Conservation (phyloP, 2,329 filamentous ascomycete species). For the Sporothrix protearum region DNA sequence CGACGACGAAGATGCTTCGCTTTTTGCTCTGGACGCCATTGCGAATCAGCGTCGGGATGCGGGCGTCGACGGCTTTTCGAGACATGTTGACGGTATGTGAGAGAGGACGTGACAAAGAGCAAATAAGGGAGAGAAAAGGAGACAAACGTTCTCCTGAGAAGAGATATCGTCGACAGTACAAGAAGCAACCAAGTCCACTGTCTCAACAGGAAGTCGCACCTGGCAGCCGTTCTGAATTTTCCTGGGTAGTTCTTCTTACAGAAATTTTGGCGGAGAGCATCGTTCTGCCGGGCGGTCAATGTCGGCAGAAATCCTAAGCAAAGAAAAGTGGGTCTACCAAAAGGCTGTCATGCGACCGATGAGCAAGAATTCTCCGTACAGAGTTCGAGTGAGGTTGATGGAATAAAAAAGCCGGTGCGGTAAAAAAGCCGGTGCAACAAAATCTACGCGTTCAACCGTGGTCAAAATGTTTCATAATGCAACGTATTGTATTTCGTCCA, state of each 20-base stretch:
- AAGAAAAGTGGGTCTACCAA: slow-evolving; percentile 16
- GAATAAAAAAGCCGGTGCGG: background rate
- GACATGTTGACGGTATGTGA: slow-evolving; percentile 46
- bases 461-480: background rate
- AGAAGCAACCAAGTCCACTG: background rate
- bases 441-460: background rate
- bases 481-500: background rate
- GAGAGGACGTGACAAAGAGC: background rate
- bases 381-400: background rate
- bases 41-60: slow-evolving; percentile 84
- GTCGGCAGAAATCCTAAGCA: background rate
- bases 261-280: slow-evolving; percentile 28
- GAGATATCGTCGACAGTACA: slow-evolving; percentile 12
- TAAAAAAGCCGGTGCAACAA: background rate
- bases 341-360: background rate
- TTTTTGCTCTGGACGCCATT: slow-evolving; percentile 96
- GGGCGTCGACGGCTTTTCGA: slow-evolving; percentile 69
- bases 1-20: slow-evolving; percentile 94
- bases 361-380: background rate
- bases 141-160: slow-evolving; percentile 1
- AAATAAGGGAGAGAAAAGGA: background rate
- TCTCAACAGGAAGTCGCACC: background rate
- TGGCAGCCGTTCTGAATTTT: slow-evolving; percentile 13
- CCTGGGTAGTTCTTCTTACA: slow-evolving; percentile 4
- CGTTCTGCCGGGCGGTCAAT: slow-evolving; percentile 29